Conservation (phyloP, 352 stramenopile species). For the Phytophthora pinifolia region DNA sequence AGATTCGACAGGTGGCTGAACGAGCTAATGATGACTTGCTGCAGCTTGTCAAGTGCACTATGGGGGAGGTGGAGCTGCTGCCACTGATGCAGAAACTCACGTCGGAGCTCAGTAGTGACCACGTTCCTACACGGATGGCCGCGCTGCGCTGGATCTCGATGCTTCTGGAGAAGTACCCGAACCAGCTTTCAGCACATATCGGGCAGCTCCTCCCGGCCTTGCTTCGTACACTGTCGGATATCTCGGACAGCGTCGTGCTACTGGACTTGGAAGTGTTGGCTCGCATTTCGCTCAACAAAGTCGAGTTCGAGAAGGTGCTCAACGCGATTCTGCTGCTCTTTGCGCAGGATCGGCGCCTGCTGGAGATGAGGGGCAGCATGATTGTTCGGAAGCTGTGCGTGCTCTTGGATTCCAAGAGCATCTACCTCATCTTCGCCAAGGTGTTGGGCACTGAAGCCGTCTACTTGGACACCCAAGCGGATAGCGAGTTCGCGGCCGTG, state of each 20-base stretch:
- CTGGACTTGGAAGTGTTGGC: constrained; percentile 96
- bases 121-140: constrained; percentile 97
- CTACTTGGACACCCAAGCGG: constrained; percentile 45
- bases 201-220: constrained; percentile 93
- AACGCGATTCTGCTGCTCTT: constrained; percentile 97
- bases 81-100: constrained; percentile 96
- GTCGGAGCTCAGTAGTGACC: constrained; percentile 92
- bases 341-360: constrained; percentile 74
- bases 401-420: constrained; percentile 96
- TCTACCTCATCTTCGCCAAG: constrained; percentile 98
- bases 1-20: constrained; percentile 96
- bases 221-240: constrained; percentile 96
- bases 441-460: constrained; percentile 85
- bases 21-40: constrained; percentile 97
- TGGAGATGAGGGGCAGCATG: constrained; percentile 96
- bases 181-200: constrained; percentile 93
- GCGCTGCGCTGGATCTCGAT: constrained; percentile 97
- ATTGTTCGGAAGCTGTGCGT: constrained; percentile 99
- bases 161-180: constrained; percentile 96
- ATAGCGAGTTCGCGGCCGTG: constrained; percentile 96
- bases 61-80: constrained; percentile 88
- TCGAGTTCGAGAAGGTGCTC: constrained; percentile 92
- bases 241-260: constrained; percentile 96
- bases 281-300: constrained; percentile 92
- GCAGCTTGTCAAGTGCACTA: constrained; percentile 92